These are phyloP conservation scores for Nitzschia palea DNA, from an alignment of 108 stramenopile species.

Conservation along the genomic window DNA sequence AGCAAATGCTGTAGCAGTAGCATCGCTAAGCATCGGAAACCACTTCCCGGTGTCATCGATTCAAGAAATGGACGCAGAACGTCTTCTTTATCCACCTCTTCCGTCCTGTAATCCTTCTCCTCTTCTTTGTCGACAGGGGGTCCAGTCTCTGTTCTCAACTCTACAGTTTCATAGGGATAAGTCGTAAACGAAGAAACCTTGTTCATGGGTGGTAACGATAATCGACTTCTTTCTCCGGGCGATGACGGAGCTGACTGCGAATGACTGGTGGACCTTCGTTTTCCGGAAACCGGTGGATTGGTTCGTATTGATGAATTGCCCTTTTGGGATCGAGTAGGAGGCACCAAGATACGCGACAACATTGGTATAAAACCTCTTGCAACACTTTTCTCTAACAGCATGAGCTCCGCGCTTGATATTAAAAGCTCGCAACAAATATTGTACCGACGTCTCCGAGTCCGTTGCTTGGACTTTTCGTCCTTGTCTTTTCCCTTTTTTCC, in stretches of 20 bases:
- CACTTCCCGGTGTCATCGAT: constrained; percentile 74
- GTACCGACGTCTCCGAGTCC: constrained; percentile 70
- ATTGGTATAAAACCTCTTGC: constrained; percentile 77
- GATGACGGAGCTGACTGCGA: neutral
- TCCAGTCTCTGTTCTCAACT: constrained; percentile 7
- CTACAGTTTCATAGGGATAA: neutral
- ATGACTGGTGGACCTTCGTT: too few species aligned
- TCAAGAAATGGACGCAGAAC: constrained; percentile 77
- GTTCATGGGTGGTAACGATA: neutral
- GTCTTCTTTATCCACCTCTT: constrained; percentile 47
- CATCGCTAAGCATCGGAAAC: constrained; percentile 74
- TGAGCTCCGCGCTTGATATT: constrained; percentile 55
- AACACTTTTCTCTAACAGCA: constrained; percentile 61
- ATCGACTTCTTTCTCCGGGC: neutral
- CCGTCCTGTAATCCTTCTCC: constrained; percentile 1
- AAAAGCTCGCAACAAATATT: constrained; percentile 60
- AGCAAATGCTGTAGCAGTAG: constrained; percentile 74
- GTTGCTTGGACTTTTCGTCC: constrained; percentile 21
- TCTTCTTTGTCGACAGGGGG: neutral
- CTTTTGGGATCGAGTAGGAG: too few species aligned
- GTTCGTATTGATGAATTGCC: too few species aligned
- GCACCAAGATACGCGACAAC: constrained; percentile 56
- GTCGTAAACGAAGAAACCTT: constrained; percentile 1
- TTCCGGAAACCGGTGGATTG: too few species aligned
- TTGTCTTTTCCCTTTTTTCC: constrained; percentile 5